Evolutionary conservation across 768 basidiomycete species (phyloP).

Genomic region (Russula lepida): DNA sequence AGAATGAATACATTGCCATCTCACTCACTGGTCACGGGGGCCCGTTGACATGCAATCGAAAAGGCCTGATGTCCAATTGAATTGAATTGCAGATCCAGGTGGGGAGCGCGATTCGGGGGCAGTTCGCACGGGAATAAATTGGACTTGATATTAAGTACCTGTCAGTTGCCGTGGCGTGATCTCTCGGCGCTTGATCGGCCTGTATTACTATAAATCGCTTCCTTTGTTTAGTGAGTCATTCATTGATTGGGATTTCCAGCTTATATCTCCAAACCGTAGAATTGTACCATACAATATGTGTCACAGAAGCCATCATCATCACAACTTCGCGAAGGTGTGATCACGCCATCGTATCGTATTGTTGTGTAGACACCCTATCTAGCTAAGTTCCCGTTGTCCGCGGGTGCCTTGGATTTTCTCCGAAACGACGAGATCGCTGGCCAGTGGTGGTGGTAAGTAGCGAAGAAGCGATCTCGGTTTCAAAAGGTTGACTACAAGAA

Average conservation of each 20-base stretch:
- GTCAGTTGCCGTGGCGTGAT: constrained; percentile 9
- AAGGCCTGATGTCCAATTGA: not conserved
- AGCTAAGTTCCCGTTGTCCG: not conserved
- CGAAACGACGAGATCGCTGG: not conserved
- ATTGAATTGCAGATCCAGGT: constrained; percentile 1
- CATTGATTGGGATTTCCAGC: constrained; percentile 6
- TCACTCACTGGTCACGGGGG: not conserved
- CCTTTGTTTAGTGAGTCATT: no score
- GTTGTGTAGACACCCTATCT: no score
- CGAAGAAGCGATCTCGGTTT: not conserved
- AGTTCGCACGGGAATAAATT: constrained; percentile 1
- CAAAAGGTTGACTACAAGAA: not conserved
- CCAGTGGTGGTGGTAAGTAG: not conserved
- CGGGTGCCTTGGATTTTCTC: not conserved
- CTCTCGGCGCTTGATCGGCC: constrained; percentile 3
- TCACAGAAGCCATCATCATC: not conserved
- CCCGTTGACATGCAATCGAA: not conserved
- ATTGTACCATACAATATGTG: not conserved
- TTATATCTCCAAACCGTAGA: constrained; percentile 1
- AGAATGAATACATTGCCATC: not conserved
- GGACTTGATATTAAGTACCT: constrained; percentile 4
- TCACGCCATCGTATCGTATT: no score
- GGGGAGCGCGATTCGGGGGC: not conserved
- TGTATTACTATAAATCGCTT: not conserved
- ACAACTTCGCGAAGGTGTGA: not conserved